Conservation (phyloP, 352 stramenopile species). For the Phytophthora foliorum region DNA sequence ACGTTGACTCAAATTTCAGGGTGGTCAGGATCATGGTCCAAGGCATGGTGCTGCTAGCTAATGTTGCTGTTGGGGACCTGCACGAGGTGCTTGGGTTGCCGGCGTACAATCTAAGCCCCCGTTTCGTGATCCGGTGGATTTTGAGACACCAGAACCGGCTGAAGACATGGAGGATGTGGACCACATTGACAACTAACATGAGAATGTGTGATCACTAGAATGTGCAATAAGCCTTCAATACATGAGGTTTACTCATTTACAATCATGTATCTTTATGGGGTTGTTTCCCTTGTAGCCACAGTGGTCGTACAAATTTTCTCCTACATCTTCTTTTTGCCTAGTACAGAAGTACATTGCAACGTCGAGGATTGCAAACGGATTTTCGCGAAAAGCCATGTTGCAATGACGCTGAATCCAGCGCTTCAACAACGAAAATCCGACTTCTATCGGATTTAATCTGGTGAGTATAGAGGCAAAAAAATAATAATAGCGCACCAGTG, state of each 20-base stretch:
- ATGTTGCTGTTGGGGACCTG: neutral
- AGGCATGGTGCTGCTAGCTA: neutral
- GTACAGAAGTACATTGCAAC: neutral
- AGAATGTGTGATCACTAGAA: neutral
- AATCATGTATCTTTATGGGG: neutral
- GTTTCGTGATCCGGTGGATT: neutral
- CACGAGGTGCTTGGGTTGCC: neutral
- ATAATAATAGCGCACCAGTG: neutral
- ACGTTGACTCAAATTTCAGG: slow-evolving; percentile 1
- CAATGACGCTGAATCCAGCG: neutral
- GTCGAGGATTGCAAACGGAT: neutral
- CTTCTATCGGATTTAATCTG: neutral
- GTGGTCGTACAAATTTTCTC: neutral
- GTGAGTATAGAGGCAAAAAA: neutral
- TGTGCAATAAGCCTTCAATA: neutral
- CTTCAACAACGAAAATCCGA: slow-evolving; percentile 5
- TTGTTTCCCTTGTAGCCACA: neutral
- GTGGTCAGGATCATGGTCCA: neutral
- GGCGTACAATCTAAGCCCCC: neutral
- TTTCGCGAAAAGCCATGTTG: neutral
- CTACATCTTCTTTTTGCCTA: neutral
- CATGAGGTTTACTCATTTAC: neutral
- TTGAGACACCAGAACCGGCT: neutral
- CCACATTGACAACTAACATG: slow-evolving; percentile 2
- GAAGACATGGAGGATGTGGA: neutral